phyloP scores from a whole-genome alignment of 140 eudicot species.

The Anethum foeniculum region DNA sequence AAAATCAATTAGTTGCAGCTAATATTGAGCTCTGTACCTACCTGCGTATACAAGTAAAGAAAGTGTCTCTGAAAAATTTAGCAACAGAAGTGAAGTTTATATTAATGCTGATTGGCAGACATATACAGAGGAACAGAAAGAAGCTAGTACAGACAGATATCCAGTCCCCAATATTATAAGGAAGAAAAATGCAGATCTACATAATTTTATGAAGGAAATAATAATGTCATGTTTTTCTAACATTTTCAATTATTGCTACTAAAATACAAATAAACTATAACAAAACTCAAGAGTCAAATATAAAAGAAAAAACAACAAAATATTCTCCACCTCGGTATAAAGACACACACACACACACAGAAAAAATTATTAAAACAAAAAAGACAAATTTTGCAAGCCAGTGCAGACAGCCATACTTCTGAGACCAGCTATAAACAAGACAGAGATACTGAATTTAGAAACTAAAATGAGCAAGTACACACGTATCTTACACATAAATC shows the following conservation, averaged over 20 bases:
- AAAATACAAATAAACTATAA: background rate
- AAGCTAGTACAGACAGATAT: background rate
- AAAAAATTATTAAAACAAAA: background rate
- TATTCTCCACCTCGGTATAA: background rate
- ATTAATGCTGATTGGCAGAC: background rate
- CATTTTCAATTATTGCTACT: background rate
- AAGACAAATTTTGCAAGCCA: background rate
- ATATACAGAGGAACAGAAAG: background rate
- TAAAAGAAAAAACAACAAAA: background rate
- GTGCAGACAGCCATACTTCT: background rate
- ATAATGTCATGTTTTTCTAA: background rate
- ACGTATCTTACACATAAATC: background rate
- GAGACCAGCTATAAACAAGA: background rate
- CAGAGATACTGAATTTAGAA: background rate
- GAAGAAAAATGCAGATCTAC: background rate
- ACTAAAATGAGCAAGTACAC: conserved; percentile 2
- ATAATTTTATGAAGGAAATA: background rate
- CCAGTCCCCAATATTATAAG: background rate
- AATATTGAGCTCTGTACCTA: background rate
- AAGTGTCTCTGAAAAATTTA: background rate
- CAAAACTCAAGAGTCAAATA: background rate
- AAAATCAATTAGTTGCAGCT: background rate
- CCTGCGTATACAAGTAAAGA: background rate
- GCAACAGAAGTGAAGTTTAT: background rate
- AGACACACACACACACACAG: background rate